A percentile compares a stretch with the other conserved stretches of the same genome.
These are phyloP conservation scores for Gonapodya sp. DNA, from an alignment of 192 early-diverging fungal genomes.

Conservation along the genomic window DNA sequence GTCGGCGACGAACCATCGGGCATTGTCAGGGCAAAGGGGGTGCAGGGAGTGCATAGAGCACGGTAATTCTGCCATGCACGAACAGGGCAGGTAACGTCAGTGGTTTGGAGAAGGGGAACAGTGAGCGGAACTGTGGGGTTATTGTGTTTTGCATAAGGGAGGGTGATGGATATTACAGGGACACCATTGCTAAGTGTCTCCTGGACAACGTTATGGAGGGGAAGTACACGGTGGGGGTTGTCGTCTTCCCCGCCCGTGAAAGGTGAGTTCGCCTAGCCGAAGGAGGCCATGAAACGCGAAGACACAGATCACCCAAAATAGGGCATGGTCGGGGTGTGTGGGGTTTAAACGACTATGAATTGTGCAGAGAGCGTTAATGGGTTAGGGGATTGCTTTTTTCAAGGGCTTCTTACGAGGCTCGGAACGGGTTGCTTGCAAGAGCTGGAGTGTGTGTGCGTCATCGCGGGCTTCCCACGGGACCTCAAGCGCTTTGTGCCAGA, in stretches of 20 bases:
- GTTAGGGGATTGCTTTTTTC: background rate
- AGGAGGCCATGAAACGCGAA: background rate
- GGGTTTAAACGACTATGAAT: background rate
- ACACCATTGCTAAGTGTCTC: background rate
- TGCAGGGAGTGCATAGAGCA: background rate
- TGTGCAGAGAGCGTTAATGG: background rate
- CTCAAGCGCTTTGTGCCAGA: background rate
- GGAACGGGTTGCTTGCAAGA: background rate
- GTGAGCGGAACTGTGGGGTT: background rate
- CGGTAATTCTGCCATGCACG: background rate
- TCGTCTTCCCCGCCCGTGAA: background rate
- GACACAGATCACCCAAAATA: background rate
- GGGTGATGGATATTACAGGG: background rate
- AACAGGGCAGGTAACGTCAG: background rate
- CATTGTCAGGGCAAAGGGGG: background rate
- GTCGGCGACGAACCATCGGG: background rate
- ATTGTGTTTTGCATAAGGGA: background rate
- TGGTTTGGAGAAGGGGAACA: background rate
- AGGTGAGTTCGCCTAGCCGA: background rate
- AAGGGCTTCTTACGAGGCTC: background rate
- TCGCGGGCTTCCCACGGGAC: background rate
- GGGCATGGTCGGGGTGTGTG: background rate
- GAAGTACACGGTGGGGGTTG: background rate
- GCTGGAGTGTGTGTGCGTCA: background rate
- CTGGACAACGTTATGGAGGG: background rate